Percentiles rank a stretch among this genome's conserved stretches.
Conservation (phyloP, 2,329 filamentous ascomycete genomes). For the Fusarium fujikuroi region DNA sequence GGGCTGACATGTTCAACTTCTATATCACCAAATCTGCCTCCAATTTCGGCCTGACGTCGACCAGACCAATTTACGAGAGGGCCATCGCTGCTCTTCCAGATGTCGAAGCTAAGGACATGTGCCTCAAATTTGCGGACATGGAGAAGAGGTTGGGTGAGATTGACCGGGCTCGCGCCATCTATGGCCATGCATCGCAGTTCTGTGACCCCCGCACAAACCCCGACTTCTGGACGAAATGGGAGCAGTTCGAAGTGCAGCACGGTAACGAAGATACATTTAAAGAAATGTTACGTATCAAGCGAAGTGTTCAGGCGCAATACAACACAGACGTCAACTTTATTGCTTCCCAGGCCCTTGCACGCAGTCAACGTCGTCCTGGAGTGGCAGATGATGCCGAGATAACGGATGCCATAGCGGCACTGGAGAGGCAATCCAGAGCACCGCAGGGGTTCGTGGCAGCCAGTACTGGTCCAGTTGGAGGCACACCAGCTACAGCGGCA, state of each 20-base stretch:
- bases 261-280: constrained; percentile 99
- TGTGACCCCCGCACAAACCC: constrained; percentile 93
- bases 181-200: constrained; percentile 96
- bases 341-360: constrained; percentile 90
- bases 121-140: constrained; percentile 98
- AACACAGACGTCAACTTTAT: constrained; percentile 99
- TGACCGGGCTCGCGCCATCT: constrained; percentile 93
- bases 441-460: constrained; percentile 92
- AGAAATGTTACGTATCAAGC: constrained; percentile 97
- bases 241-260: constrained; percentile 95
- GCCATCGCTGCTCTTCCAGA: constrained; percentile 95
- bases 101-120: constrained; percentile 95
- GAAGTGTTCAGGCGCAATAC: constrained; percentile 96
- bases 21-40: constrained; percentile 99
- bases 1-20: constrained; percentile 98
- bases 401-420: constrained; percentile 86
- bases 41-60: constrained; percentile 96
- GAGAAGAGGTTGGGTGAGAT: constrained; percentile 92
- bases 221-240: constrained; percentile 96
- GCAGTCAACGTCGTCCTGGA: constrained; percentile 74
- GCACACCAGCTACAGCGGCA: constrained; percentile 49
- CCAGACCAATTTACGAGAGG: constrained; percentile 93
- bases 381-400: constrained; percentile 58
- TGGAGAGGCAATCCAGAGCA: constrained; percentile 89
- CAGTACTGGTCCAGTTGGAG: constrained; percentile 76